Percentiles rank a stretch among this genome's conserved stretches.
Conservation (phyloP, 2,329 filamentous ascomycete species). For the Neopestalotiopsis sp. region DNA sequence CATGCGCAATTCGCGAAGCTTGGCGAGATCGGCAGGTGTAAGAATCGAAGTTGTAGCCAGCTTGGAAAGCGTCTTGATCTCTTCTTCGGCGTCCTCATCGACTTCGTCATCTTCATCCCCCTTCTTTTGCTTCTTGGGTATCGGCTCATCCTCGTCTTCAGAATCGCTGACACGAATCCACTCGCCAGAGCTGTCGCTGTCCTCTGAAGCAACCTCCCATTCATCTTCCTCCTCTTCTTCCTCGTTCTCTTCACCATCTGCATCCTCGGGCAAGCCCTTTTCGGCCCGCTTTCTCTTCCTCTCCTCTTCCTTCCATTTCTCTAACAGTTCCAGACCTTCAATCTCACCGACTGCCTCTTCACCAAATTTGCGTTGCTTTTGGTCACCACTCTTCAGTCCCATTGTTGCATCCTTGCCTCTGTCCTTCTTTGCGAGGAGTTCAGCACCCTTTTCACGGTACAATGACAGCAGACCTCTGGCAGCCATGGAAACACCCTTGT, state of each 20-base stretch:
- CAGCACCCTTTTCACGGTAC: conserved; percentile 89
- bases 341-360: conserved; percentile 82
- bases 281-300: conserved; percentile 73
- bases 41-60: conserved; percentile 93
- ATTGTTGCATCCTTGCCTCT: conserved; percentile 91
- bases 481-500: conserved; percentile 99
- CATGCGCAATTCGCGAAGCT: conserved; percentile 85
- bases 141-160: conserved; percentile 77
- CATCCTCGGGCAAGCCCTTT: conserved; percentile 68
- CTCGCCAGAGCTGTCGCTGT: conserved; percentile 75
- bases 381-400: conserved; percentile 75
- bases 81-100: conserved; percentile 33
- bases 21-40: conserved; percentile 93
- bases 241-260: conserved; percentile 64
- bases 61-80: conserved; percentile 63
- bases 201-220: conserved; percentile 66
- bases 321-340: conserved; percentile 88
- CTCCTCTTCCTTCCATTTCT: conserved; percentile 93
- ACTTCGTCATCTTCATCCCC: conserved; percentile 37
- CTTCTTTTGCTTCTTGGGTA: conserved; percentile 67
- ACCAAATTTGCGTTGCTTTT: conserved; percentile 79
- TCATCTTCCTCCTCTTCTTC: conserved; percentile 58
- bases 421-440: conserved; percentile 87
- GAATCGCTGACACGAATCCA: conserved; percentile 93
- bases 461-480: conserved; percentile 89